Conservation (phyloP, 225 moss, liverwort and hornwort species). For the Sphagnum contortum region DNA sequence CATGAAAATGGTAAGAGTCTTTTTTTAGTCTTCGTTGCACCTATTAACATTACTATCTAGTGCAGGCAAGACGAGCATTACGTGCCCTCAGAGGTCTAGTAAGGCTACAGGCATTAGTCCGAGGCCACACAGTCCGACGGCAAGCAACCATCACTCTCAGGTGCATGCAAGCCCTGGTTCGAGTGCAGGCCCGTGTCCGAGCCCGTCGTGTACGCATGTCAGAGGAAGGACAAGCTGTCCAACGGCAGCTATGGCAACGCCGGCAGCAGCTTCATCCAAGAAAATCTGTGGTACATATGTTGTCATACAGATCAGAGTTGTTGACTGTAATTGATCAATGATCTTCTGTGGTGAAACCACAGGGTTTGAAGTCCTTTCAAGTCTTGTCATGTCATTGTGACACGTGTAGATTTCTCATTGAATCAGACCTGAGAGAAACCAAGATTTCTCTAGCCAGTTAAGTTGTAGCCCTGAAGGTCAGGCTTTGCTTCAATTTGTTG, state of each 20-base stretch:
- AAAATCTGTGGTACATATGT: conserved; percentile 20
- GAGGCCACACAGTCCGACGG: conserved; percentile 41
- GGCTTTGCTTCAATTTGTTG: background rate
- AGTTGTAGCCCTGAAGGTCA: too few species aligned
- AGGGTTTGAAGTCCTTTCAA: background rate
- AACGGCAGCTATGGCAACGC: conserved; percentile 32
- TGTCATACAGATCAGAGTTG: background rate
- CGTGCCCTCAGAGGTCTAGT: conserved; percentile 37
- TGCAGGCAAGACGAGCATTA: conserved; percentile 40
- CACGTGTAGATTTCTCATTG: background rate
- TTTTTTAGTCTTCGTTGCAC: background rate
- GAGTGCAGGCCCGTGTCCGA: conserved; percentile 44
- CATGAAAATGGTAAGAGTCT: too few species aligned
- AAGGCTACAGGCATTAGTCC: conserved; percentile 42
- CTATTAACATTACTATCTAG: background rate
- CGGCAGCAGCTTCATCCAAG: conserved; percentile 22
- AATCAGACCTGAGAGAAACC: background rate
- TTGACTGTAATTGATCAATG: too few species aligned
- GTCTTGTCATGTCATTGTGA: background rate
- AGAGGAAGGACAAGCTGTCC: conserved; percentile 46
- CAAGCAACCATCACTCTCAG: conserved; percentile 37
- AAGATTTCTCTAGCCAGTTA: too few species aligned
- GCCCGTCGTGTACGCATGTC: conserved; percentile 46
- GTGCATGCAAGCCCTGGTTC: conserved; percentile 46
- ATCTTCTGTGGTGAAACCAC: background rate